Base-by-base conservation (phyloP, 2,329 filamentous ascomycete genomes). In the Aspergillus japonicus region DNA sequence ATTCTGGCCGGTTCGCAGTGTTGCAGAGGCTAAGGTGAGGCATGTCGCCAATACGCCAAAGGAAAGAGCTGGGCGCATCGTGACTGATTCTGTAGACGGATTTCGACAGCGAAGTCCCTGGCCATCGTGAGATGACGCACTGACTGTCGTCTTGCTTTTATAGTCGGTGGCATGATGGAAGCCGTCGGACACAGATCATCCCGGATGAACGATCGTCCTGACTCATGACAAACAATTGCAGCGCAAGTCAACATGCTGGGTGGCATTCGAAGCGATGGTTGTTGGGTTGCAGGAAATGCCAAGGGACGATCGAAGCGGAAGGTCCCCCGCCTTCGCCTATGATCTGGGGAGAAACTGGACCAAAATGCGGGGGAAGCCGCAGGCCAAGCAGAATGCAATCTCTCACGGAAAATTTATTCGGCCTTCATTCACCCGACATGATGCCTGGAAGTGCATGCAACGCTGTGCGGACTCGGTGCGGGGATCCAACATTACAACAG, bases 1-100 rank as follows among this genome's bases (percentile, higher is more conserved):
- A 42, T 64, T 64, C 49, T 71, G 58, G 3, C 59, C 56, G 26
- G 68, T 58, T 10, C 62, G 60, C 14, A 71, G 62, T 2, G 66
- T 56, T 4, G 68, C 61, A 4, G 62, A 52, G 21, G 54, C 62
- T 5, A 62, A 44, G 4, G 61, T 47, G 5, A 59, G 48, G 52
- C 64, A 63, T 4, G 56, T 50, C n/a, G 49, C 24, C 8, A 54
- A 51, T 11, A 61, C 47, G 19, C 52, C 50, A 2, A 66, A 19
- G 11, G 47, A 53, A 52, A 42, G 5, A 5, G 12, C 48, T 6
- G 42, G 26, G 16, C 59, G 62, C 64, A 66, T 66, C 16, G 29
- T 59, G 44, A 14, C 14, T 3, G n/a, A 3, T 2, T 35, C 3
- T 44, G n/a, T 14, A 35, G 19, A 7, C 5, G n/a, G 50, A 24